Base-by-base conservation (phyloP, 2,329 filamentous ascomycete species). In the Paecilomyces niveus region DNA sequence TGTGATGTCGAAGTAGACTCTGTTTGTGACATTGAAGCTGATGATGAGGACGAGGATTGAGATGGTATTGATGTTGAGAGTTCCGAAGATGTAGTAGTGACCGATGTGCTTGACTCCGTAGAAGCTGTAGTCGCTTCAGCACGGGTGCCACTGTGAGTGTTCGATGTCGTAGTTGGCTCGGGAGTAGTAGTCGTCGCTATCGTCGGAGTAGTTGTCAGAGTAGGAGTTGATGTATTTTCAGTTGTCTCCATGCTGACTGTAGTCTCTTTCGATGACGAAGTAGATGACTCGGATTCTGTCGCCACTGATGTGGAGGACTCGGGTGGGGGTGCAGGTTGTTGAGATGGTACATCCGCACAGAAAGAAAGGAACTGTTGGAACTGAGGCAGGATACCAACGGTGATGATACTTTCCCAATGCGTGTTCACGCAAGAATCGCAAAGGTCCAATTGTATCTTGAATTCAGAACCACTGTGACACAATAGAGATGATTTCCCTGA, bases 401-500 rank as follows among this genome's bases (percentile, higher is more conserved):
- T n/a, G 15, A 45, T 9, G 18, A 45, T 45, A 45, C 15, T 18
- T 18, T 45, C n/a, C 39, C 39, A 45, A 18, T 45, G 15, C 15
- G n/a, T 18, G 3, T 45, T 18, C 2, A 45, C n/a, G 15, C 39
- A 45, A 9, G 15, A n/a, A 18, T 45, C n/a, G 15, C 39, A 45
- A 18, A 45, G 4, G 15, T 21, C 4, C 6, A 45, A 18, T 18
- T 45, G 39, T 45, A 21, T 45, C 39, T 21, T 45, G 18, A 45
- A 45, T n/a, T 45, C 15, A 10, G 39, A 45, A 1, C 39, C 39
- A 9, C 15, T 45, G 7, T 21, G 39, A 18, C 39, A 45, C 18
- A 45, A 45, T 9, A 21, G 1, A 45, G 39, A 18, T 8, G 66
- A 68, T 64, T 83, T 82, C 31, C 85, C 85, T 2, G 74, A 59